Conservation (phyloP, 2,329 filamentous ascomycete genomes). For the Colletotrichum sp. region DNA sequence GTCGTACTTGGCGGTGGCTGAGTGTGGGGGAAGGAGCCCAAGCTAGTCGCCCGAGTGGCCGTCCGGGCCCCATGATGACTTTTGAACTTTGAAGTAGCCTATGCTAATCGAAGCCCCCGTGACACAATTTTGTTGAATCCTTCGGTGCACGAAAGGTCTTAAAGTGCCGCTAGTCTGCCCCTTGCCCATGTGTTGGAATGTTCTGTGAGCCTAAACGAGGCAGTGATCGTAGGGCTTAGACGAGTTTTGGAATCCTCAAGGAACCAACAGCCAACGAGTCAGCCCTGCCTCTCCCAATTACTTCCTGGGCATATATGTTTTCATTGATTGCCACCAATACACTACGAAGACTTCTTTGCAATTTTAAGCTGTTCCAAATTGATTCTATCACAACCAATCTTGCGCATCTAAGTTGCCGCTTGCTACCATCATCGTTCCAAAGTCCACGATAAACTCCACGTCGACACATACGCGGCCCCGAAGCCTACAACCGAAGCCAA, state of each 20-base stretch:
- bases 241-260: background rate
- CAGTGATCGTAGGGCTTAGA: background rate
- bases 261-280: background rate
- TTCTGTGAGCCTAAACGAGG: background rate
- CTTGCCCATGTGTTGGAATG: background rate
- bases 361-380: background rate
- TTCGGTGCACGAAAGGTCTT: background rate
- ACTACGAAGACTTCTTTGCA: background rate
- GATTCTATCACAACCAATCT: background rate
- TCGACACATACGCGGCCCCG: background rate
- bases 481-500: background rate
- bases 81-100: background rate
- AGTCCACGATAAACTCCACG: background rate
- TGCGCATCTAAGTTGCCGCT: background rate
- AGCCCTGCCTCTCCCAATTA: background rate
- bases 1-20: background rate
- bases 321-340: background rate
- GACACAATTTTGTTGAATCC: background rate
- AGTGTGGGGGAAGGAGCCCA: background rate
- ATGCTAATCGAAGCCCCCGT: background rate
- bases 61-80: background rate
- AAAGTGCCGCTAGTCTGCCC: background rate
- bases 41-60: background rate
- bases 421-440: background rate
- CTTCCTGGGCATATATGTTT: background rate